Percentiles rank a stretch among this genome's conserved stretches.
These are phyloP conservation scores for Cryptococcus sp. DNA, from an alignment of 1,284 basidiomycete genomes.

Conservation along the genomic window DNA sequence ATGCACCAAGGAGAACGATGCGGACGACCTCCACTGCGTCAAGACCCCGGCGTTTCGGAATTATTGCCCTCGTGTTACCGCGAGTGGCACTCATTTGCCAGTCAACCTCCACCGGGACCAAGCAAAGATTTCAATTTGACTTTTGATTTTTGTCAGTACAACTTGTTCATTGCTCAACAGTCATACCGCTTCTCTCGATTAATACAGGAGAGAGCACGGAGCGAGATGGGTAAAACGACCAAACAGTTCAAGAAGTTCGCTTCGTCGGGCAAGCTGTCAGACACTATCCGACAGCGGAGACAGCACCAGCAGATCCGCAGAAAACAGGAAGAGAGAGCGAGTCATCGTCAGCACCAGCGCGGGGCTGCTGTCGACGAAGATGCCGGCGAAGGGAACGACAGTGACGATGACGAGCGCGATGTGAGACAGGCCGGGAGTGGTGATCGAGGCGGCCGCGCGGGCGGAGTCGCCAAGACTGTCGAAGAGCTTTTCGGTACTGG, in stretches of 20 bases:
- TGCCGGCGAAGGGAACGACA: conserved; percentile 56
- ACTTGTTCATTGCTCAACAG: background rate
- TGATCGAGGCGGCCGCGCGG: conserved; percentile 37
- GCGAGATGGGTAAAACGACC: conserved; percentile 61
- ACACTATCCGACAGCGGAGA: conserved; percentile 74
- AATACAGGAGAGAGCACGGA: background rate
- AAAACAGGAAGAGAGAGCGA: conserved; percentile 63
- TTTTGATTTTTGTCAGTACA: background rate
- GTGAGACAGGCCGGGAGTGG: conserved; percentile 54
- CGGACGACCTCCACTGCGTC: too few relatives aligned
- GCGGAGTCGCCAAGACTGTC: conserved; percentile 60
- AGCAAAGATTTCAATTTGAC: conserved; percentile 1
- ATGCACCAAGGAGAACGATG: too few relatives aligned
- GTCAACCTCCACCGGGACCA: conserved; percentile 34
- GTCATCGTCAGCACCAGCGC: conserved; percentile 45
- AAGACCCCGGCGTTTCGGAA: background rate
- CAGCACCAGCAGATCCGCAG: conserved; percentile 74
- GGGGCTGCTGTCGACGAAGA: conserved; percentile 44
- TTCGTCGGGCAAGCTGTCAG: conserved; percentile 80
- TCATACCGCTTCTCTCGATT: background rate
- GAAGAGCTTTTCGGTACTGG: conserved; percentile 73
- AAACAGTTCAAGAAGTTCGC: conserved; percentile 86
- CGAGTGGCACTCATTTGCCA: background rate
- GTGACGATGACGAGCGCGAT: conserved; percentile 47
- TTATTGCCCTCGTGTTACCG: background rate